Evolutionary conservation across 2,329 filamentous ascomycete genomes (phyloP).

Genomic region (Didymella keratinophila): DNA sequence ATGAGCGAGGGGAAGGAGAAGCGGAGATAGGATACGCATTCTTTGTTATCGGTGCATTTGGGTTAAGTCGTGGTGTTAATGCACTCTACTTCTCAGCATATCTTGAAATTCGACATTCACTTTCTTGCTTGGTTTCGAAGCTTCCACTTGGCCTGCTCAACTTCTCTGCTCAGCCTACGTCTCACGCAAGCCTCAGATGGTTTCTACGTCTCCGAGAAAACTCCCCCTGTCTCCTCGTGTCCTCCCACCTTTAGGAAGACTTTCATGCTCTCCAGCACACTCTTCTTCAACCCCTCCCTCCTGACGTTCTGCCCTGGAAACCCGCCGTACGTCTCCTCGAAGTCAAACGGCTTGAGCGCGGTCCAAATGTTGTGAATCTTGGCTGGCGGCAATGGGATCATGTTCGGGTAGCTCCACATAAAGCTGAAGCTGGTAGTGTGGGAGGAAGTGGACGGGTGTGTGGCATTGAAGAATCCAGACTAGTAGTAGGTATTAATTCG

Average conservation of each 20-base stretch:
- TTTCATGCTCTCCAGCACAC: constrained; percentile 78
- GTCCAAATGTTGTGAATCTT: constrained; percentile 75
- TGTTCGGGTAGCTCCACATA: constrained; percentile 69
- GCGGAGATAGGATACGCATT: constrained; percentile 18
- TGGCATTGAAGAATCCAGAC: constrained; percentile 49
- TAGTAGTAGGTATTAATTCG: constrained; percentile 20
- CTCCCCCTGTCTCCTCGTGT: constrained; percentile 50
- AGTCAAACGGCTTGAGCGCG: constrained; percentile 68
- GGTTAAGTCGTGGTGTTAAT: not conserved
- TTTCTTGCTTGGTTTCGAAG: not conserved
- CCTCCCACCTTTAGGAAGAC: constrained; percentile 69
- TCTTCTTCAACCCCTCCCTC: constrained; percentile 63
- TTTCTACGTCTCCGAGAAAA: constrained; percentile 43
- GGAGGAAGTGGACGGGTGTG: constrained; percentile 52
- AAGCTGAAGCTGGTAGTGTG: constrained; percentile 68
- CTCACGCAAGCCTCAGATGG: not conserved
- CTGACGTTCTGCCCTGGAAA: constrained; percentile 71
- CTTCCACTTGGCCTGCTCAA: not conserved
- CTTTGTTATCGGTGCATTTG: not conserved
- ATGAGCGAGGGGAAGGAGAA: constrained; percentile 34
- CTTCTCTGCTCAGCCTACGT: not conserved
- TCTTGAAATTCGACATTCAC: not conserved
- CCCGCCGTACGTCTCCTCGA: constrained; percentile 71
- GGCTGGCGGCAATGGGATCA: constrained; percentile 72
- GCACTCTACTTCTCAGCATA: not conserved